Evolutionary conservation across 805 yeast genomes (phyloP).

Genomic region (Suhomyces emberorum): DNA sequence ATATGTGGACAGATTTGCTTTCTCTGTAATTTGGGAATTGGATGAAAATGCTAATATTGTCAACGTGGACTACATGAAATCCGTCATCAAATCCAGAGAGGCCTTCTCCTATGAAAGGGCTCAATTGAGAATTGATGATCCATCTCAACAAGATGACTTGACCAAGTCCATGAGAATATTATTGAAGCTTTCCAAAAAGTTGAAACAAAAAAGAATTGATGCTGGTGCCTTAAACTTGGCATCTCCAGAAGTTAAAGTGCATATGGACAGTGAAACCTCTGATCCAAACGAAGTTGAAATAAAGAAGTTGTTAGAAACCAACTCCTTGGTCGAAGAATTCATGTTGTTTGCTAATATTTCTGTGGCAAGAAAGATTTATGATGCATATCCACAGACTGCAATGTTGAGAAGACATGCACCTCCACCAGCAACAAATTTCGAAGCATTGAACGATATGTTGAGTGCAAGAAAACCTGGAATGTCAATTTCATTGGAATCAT

Average conservation of each 20-base stretch:
- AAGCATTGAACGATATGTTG: constrained; percentile 82
- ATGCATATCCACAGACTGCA: constrained; percentile 95
- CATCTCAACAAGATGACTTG: constrained; percentile 69
- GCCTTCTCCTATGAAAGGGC: constrained; percentile 96
- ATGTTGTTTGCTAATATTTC: constrained; percentile 97
- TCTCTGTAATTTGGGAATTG: constrained; percentile 93
- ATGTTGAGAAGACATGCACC: constrained; percentile 97
- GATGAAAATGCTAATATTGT: constrained; percentile 84
- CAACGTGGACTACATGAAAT: constrained; percentile 74
- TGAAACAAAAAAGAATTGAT: constrained; percentile 81
- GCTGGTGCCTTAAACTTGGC: constrained; percentile 97
- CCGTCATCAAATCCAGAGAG: constrained; percentile 85
- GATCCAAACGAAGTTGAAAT: constrained; percentile 96
- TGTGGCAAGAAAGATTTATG: constrained; percentile 89
- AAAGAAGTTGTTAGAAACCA: constrained; percentile 82
- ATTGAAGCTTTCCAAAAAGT: constrained; percentile 71
- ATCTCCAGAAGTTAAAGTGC: constrained; percentile 96
- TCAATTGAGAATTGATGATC: constrained; percentile 85
- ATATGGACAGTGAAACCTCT: constrained; percentile 94
- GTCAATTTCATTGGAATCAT: constrained; percentile 75
- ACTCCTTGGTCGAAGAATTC: constrained; percentile 95
- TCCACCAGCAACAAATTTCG: constrained; percentile 95
- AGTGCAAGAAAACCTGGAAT: constrained; percentile 68
- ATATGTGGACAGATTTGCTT: constrained; percentile 92
- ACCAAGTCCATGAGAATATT: constrained; percentile 87